Conservation (phyloP, 108 stramenopile genomes). For the Cyclotella sp. region DNA sequence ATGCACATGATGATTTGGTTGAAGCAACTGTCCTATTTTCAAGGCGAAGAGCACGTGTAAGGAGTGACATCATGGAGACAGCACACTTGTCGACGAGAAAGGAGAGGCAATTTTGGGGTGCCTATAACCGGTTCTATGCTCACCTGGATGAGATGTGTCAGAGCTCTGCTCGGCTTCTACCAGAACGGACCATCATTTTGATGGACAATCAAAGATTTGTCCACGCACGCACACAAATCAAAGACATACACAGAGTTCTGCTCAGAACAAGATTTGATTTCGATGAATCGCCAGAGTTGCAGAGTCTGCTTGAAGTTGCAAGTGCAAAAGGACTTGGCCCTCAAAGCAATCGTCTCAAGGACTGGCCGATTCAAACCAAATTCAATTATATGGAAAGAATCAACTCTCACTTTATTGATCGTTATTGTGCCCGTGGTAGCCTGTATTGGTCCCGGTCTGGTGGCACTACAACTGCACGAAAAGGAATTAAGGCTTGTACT, state of each 20-base stretch:
- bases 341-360: not conserved
- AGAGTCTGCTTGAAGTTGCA: not conserved
- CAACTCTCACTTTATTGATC: not conserved
- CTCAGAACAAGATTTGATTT: not conserved
- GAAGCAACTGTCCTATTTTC: not conserved
- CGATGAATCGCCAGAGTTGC: not conserved
- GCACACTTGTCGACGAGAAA: not conserved
- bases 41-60: not conserved
- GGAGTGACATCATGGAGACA: not conserved
- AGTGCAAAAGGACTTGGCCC: conserved; percentile 1
- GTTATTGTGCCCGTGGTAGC: not conserved
- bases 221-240: not conserved
- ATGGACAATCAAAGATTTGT: not conserved
- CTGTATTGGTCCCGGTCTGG: not conserved
- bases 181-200: not conserved
- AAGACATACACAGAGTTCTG: not conserved
- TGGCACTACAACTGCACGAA: not conserved
- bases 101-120: not conserved
- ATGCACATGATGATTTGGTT: not conserved
- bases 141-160: conserved; percentile 5
- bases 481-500: not conserved
- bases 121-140: not conserved
- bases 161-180: not conserved
- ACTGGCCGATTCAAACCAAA: conserved; percentile 2
- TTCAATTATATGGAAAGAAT: not conserved